Evolutionary conservation across 768 basidiomycete species (phyloP).

Genomic region (Leccinum longicurvipes): DNA sequence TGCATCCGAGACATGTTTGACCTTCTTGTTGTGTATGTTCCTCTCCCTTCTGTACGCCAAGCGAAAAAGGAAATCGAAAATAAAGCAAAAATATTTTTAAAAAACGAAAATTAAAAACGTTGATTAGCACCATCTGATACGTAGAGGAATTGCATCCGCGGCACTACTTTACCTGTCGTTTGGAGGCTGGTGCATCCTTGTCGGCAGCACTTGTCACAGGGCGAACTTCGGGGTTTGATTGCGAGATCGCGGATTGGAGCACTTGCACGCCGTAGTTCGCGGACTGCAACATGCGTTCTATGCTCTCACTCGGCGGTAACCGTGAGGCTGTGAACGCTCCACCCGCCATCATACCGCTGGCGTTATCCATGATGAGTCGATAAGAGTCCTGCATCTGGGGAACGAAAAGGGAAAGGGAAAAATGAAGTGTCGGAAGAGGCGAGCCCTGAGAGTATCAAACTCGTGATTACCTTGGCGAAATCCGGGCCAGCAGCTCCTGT

Average conservation of each 20-base stretch:
- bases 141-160: constrained; percentile 22
- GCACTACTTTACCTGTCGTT: constrained; percentile 34
- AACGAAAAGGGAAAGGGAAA: background rate
- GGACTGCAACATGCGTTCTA: constrained; percentile 47
- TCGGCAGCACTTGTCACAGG: constrained; percentile 21
- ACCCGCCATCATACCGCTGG: constrained; percentile 28
- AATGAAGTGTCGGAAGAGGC: constrained; percentile 11
- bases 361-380: constrained; percentile 38
- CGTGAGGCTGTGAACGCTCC: constrained; percentile 22
- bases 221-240: constrained; percentile 29
- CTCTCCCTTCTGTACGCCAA: constrained; percentile 34
- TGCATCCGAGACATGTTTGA: constrained; percentile 79
- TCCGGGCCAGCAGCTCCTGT: constrained; percentile 35
- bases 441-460: background rate
- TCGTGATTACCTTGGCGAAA: constrained; percentile 38
- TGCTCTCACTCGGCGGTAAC: constrained; percentile 28
- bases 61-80: background rate
- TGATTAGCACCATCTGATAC: constrained; percentile 31
- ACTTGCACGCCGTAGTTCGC: constrained; percentile 37
- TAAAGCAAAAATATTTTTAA: background rate
- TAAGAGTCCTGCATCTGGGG: constrained; percentile 44
- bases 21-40: constrained; percentile 50
- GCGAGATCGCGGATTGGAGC: constrained; percentile 28
- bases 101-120: constrained; percentile 3
- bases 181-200: constrained; percentile 30